Conservation (phyloP, 2,329 filamentous ascomycete species). For the Colletotrichum eleusines region DNA sequence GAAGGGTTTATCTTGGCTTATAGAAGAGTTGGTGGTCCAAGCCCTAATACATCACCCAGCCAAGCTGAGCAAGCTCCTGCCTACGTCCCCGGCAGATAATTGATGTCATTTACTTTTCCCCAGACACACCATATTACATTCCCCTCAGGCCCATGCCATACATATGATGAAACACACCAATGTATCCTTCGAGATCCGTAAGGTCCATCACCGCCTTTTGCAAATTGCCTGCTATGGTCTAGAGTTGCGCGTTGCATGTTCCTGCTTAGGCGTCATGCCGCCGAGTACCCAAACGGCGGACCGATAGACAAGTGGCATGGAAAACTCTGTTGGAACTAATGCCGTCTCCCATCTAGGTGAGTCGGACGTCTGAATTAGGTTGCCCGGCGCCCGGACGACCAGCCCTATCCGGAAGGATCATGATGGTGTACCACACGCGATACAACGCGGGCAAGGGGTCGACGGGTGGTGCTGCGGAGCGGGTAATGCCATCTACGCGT, state of each 20-base stretch:
- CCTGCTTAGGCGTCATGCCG: conserved; percentile 1
- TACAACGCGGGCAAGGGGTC: conserved; percentile 18
- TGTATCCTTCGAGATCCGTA: too few relatives aligned
- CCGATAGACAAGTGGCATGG: conserved; percentile 6
- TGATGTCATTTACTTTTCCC: too few relatives aligned
- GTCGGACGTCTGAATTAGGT: conserved; percentile 32
- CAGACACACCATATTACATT: too few relatives aligned
- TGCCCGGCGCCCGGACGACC: conserved; percentile 26
- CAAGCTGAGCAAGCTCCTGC: too few relatives aligned
- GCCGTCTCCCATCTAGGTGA: neutral
- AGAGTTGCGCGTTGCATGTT: neutral
- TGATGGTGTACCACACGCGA: conserved; percentile 28
- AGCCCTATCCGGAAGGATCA: conserved; percentile 25
- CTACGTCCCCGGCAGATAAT: too few relatives aligned
- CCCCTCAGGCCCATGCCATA: too few relatives aligned
- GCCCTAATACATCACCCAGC: too few relatives aligned
- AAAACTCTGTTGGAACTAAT: conserved; percentile 20
- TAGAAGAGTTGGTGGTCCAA: too few relatives aligned
- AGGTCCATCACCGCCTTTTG: neutral
- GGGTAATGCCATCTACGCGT: neutral
- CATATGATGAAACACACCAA: too few relatives aligned
- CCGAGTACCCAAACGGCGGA: neutral
- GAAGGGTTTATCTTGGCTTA: too few relatives aligned
- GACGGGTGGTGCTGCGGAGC: conserved; percentile 8
- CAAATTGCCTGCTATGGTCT: neutral